phyloP scores from a whole-genome alignment of 495 filamentous ascomycete species.

The Aspergillus diversus region DNA sequence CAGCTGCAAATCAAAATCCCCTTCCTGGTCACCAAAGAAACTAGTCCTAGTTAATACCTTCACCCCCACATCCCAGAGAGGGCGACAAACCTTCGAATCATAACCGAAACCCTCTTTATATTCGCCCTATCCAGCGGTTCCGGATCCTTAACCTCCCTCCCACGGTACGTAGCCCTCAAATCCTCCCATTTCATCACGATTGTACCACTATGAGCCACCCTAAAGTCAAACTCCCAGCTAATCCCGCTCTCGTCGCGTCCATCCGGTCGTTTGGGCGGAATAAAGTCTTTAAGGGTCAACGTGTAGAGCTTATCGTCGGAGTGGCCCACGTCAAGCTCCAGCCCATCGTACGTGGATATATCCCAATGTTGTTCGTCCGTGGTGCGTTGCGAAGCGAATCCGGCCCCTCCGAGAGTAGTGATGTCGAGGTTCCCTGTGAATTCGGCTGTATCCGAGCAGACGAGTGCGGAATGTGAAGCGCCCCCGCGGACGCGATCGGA shows the following conservation, averaged over 20 bases:
- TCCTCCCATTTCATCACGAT: conserved; percentile 58
- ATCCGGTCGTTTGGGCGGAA: conserved; percentile 57
- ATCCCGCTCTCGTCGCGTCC: conserved; percentile 65
- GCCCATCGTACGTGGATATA: conserved; percentile 56
- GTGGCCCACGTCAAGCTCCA: conserved; percentile 45
- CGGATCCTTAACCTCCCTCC: conserved; percentile 61
- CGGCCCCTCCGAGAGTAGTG: conserved; percentile 75
- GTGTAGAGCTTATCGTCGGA: conserved; percentile 66
- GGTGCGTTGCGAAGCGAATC: conserved; percentile 80
- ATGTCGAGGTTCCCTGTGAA: conserved; percentile 77
- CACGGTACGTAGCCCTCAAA: conserved; percentile 74
- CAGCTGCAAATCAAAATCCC: conserved; percentile 64
- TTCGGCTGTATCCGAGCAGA: conserved; percentile 29
- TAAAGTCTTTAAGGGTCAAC: conserved; percentile 70
- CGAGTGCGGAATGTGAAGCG: conserved; percentile 59
- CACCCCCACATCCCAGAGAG: neutral
- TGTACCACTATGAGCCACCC: conserved; percentile 13
- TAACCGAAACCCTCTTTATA: conserved; percentile 70
- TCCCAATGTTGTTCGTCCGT: conserved; percentile 56
- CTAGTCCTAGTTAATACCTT: conserved; percentile 40
- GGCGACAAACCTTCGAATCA: conserved; percentile 67
- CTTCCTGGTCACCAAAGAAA: conserved; percentile 77
- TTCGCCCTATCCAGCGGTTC: conserved; percentile 55
- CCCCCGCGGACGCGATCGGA: conserved; percentile 80
- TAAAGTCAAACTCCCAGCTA: conserved; percentile 50